Evolutionary conservation across 495 filamentous ascomycete genomes (phyloP).

Genomic region (Aspergillus incahuasiensis): DNA sequence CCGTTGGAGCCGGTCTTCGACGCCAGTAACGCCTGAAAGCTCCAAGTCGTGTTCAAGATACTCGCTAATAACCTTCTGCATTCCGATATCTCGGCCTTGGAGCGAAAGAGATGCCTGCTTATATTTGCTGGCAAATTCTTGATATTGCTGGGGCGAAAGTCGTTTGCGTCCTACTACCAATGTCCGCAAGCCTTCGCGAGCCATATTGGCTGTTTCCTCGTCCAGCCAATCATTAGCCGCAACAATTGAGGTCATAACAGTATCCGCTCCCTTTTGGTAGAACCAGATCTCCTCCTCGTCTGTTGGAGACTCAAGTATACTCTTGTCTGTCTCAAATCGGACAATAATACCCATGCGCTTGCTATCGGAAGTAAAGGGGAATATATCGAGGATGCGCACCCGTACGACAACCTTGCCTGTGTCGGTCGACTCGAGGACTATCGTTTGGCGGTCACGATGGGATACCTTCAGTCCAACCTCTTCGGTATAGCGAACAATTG

Average conservation of each 20-base stretch:
- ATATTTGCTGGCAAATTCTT: slow-evolving; percentile 70
- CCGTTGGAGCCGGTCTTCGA: slow-evolving; percentile 92
- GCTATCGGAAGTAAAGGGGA: slow-evolving; percentile 95
- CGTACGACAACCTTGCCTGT: slow-evolving; percentile 73
- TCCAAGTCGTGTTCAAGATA: slow-evolving; percentile 87
- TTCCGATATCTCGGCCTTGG: slow-evolving; percentile 69
- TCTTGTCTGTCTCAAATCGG: slow-evolving; percentile 60
- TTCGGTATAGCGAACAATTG: slow-evolving; percentile 94
- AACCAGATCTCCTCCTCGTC: slow-evolving; percentile 84
- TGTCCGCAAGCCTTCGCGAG: slow-evolving; percentile 89
- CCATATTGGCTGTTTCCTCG: slow-evolving; percentile 98
- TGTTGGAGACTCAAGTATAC: slow-evolving; percentile 28
- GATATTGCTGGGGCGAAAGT: slow-evolving; percentile 69
- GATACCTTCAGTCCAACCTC: slow-evolving; percentile 80
- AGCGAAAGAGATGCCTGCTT: slow-evolving; percentile 76
- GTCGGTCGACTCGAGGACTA: slow-evolving; percentile 74
- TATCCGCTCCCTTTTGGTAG: slow-evolving; percentile 97
- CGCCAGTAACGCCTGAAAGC: slow-evolving; percentile 91
- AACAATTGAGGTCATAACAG: slow-evolving; percentile 93
- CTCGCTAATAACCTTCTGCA: slow-evolving; percentile 72
- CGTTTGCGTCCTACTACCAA: slow-evolving; percentile 87
- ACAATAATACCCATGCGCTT: slow-evolving; percentile 99
- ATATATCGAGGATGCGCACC: slow-evolving; percentile 88
- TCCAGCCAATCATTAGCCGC: slow-evolving; percentile 96
- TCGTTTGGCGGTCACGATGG: slow-evolving; percentile 80